These are phyloP conservation scores for Eucalyptus camaldulensis DNA, from an alignment of 345 rosid genomes.

Conservation along the genomic window DNA sequence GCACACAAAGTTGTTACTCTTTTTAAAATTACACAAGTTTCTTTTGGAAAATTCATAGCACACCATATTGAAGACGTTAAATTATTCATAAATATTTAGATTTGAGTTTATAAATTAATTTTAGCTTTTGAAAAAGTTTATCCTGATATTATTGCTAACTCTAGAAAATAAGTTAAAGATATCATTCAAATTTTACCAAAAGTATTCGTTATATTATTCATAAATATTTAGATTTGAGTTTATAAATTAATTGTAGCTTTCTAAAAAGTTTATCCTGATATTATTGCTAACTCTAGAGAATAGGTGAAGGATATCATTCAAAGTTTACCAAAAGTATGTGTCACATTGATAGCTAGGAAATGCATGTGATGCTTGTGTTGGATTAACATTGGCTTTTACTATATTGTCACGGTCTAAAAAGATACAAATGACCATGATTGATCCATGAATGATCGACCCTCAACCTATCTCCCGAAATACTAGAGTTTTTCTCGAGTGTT, in stretches of 20 bases:
- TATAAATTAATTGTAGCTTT: neutral
- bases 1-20: neutral
- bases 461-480: neutral
- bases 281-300: neutral
- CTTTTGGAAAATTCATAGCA: neutral
- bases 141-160: neutral
- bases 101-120: neutral
- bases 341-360: neutral
- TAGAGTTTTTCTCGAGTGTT: neutral
- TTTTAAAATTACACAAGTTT: neutral
- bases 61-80: neutral
- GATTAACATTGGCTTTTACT: neutral
- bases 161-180: neutral
- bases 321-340: neutral
- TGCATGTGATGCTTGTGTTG: neutral
- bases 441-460: neutral
- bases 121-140: neutral
- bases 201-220: neutral
- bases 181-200: neutral
- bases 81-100: neutral
- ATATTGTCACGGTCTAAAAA: neutral
- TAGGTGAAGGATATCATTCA: neutral
- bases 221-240: neutral
- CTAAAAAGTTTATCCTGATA: neutral
- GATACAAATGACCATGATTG: neutral